Conservation (phyloP, 2,329 filamentous ascomycete genomes). For the Thermothelomyces thermophilus region DNA sequence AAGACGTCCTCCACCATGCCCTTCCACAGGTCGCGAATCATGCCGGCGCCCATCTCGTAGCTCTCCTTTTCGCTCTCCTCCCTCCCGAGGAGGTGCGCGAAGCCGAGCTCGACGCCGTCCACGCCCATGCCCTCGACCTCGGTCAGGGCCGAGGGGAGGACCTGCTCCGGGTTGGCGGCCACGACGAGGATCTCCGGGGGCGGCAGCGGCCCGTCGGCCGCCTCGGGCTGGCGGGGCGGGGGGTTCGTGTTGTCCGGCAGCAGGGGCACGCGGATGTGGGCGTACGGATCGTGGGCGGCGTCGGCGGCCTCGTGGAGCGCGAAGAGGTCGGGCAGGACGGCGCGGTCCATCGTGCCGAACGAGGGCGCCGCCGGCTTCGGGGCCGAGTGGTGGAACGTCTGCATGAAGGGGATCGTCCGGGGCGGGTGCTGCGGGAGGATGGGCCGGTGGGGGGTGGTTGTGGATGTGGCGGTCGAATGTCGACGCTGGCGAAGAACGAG, state of each 20-base stretch:
- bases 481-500: constrained; percentile 11
- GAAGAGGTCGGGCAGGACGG: constrained; percentile 43
- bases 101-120: constrained; percentile 51
- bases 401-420: constrained; percentile 51
- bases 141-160: constrained; percentile 46
- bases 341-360: constrained; percentile 42
- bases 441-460: constrained; percentile 44
- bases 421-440: constrained; percentile 30
- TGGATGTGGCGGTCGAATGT: constrained; percentile 32
- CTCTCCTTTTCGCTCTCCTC: constrained; percentile 11
- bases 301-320: constrained; percentile 14
- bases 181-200: constrained; percentile 47
- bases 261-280: constrained; percentile 49
- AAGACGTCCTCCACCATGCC: constrained; percentile 49
- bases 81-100: constrained; percentile 36
- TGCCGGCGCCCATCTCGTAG: constrained; percentile 33
- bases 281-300: constrained; percentile 27
- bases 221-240: constrained; percentile 32
- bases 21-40: constrained; percentile 50
- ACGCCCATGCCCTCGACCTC: constrained; percentile 53
- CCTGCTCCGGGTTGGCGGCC: constrained; percentile 48
- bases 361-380: constrained; percentile 31
- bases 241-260: constrained; percentile 52
- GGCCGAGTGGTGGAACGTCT: constrained; percentile 50
- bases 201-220: constrained; percentile 36